Evolutionary conservation across 2,329 filamentous ascomycete species (phyloP), one percentile per base, ranked within the genome.

Genomic region (Onygena corvina): DNA sequence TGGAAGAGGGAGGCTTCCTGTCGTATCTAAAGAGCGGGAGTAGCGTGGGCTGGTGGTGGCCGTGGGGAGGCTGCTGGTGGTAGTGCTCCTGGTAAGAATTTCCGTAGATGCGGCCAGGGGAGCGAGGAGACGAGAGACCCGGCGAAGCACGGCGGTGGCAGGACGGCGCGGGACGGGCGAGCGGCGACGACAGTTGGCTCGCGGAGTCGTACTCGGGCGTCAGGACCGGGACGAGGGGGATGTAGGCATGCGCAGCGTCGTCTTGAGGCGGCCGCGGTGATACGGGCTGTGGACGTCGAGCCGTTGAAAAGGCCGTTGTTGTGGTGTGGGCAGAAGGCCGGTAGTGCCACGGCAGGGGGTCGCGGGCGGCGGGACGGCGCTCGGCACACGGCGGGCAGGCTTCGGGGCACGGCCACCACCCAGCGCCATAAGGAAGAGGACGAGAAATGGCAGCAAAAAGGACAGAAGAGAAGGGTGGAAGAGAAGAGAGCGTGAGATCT

Each of bases 1-100:
- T 70, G 48, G 75, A 72, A 29, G 73, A 67, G 49, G 71, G 67
- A 27, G 64, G 62, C 35, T 61, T 55, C 62, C 58, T 35, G 21
- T 20, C 4, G 31, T 38, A 33, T 33, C 25, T 21, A 33, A 20
- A 38, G 12, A 47, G 14, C n/a, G 25, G 45, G 9, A 29, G 38
- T n/a, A 49, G 20, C 11, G 11, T 14, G 14, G 46, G 21, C 46
- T 20, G 33, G 18, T 47, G 25, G 8, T 50, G 47, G 23, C 34
- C 31, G n/a, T 48, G 48, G n/a, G 11, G 23, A 21, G 46, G 21
- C 46, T 20, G 33, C 30, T 47, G 25, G 8, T 50, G 47, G 23
- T 38, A 35, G n/a, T 48, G 48, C 12, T 46, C 34, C 14, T 50
- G 49, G 34, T n/a, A n/a, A n/a, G 12, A 23, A 20, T 27, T 4